These are phyloP conservation scores for Colletotrichum sp. DNA, from an alignment of 2,329 filamentous ascomycete species.

Conservation along the genomic window DNA sequence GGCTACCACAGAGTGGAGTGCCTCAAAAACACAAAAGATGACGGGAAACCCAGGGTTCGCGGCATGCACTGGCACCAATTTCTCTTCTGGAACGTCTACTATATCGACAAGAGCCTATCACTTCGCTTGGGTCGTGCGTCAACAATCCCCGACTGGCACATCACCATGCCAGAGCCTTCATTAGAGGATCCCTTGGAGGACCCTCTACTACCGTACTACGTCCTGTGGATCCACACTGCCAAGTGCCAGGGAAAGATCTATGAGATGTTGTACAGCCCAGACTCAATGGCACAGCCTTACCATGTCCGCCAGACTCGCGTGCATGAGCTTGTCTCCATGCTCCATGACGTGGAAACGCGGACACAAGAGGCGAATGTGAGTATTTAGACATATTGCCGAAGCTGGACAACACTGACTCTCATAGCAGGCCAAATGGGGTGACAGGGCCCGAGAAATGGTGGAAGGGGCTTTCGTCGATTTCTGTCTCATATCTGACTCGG, in stretches of 20 bases:
- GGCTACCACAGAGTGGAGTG: conserved; percentile 31
- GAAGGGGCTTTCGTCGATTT: conserved; percentile 35
- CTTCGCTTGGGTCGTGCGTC: conserved; percentile 59
- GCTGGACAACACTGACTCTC: not conserved
- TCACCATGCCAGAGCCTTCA: conserved; percentile 38
- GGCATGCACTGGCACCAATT: conserved; percentile 35
- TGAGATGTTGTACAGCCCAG: conserved; percentile 56
- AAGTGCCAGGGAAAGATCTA: conserved; percentile 61
- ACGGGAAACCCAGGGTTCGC: conserved; percentile 21
- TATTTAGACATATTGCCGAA: not conserved
- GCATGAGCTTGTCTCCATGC: conserved; percentile 32
- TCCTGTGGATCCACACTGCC: conserved; percentile 54
- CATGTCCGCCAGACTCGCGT: conserved; percentile 38
- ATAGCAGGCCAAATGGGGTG: not conserved
- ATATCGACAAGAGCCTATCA: conserved; percentile 61
- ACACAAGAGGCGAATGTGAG: conserved; percentile 24
- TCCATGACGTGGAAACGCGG: conserved; percentile 33
- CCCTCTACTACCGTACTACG: conserved; percentile 39
- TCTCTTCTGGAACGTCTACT: conserved; percentile 64
- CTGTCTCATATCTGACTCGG: conserved; percentile 43
- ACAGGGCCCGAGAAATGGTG: not conserved
- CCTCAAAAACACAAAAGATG: conserved; percentile 27
- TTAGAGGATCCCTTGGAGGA: not conserved
- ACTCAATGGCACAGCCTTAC: conserved; percentile 39
- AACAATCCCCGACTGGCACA: conserved; percentile 62